A percentile compares a stretch with the other conserved stretches of the same genome.
Evolutionary conservation across 2,329 filamentous ascomycete genomes (phyloP).

Genomic region (Fusarium irregulare): DNA sequence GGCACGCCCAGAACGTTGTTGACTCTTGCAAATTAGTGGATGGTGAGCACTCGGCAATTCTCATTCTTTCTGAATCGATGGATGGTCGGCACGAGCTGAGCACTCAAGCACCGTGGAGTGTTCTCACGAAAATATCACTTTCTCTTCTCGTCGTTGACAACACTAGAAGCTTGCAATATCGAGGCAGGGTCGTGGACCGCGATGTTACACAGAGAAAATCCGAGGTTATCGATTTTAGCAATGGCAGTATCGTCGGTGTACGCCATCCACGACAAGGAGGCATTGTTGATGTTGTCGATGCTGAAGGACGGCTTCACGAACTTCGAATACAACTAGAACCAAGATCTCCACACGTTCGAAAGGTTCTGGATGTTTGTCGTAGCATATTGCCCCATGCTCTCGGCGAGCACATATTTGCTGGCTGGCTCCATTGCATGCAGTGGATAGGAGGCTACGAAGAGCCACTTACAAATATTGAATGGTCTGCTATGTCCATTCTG

Average conservation of each 20-base stretch:
- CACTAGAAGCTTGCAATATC: constrained; percentile 68
- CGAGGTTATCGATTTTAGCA: constrained; percentile 59
- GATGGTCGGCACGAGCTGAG: constrained; percentile 74
- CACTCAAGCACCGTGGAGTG: constrained; percentile 80
- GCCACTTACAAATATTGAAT: constrained; percentile 67
- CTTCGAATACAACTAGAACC: constrained; percentile 76
- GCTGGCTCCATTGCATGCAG: constrained; percentile 79
- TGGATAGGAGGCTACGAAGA: constrained; percentile 70
- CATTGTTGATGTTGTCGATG: constrained; percentile 73
- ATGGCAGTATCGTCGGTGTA: constrained; percentile 64
- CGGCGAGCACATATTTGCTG: constrained; percentile 71
- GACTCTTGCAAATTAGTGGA: constrained; percentile 80
- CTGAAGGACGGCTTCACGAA: constrained; percentile 71
- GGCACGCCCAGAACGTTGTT: constrained; percentile 73
- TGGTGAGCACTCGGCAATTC: constrained; percentile 73
- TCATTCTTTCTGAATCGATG: constrained; percentile 74
- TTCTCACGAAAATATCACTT: constrained; percentile 73
- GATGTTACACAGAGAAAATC: constrained; percentile 62
- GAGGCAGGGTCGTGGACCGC: constrained; percentile 62
- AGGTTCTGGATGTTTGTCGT: constrained; percentile 70
- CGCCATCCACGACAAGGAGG: constrained; percentile 69
- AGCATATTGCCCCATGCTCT: constrained; percentile 70
- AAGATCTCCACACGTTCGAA: constrained; percentile 69
- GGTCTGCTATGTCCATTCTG: constrained; percentile 74
- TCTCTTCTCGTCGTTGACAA: constrained; percentile 71